Conservation (phyloP, 768 basidiomycete genomes). For the Mrakia frigida region DNA sequence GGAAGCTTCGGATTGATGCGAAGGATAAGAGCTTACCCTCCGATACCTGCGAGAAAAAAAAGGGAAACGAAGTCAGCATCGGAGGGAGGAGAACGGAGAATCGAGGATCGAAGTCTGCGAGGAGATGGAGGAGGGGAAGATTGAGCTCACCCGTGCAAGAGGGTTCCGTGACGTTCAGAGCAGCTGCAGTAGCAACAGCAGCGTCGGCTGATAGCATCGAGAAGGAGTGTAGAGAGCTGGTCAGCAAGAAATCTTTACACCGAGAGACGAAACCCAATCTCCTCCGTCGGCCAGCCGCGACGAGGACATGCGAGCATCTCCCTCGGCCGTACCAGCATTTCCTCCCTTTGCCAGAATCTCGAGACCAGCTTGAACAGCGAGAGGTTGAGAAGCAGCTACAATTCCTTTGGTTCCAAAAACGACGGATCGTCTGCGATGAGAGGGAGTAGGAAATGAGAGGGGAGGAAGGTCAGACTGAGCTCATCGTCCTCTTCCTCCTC, state of each 20-base stretch:
- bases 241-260: not conserved
- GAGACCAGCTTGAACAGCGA: slow-evolving; percentile 83
- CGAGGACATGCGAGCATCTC: slow-evolving; percentile 20
- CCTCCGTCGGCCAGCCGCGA: not conserved
- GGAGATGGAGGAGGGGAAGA: not conserved
- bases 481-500: not conserved
- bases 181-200: slow-evolving; percentile 87
- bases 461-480: not conserved
- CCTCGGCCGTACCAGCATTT: slow-evolving; percentile 67
- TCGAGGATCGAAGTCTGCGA: not conserved
- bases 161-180: slow-evolving; percentile 82
- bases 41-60: slow-evolving; percentile 36
- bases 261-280: not conserved
- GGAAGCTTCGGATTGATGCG: not conserved
- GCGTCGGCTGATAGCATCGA: slow-evolving; percentile 67
- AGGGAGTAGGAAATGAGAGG: not conserved
- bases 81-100: not conserved
- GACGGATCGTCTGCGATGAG: slow-evolving; percentile 12
- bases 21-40: slow-evolving; percentile 29
- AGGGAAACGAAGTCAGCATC: not conserved
- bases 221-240: not conserved
- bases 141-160: slow-evolving; percentile 86
- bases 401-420: slow-evolving; percentile 65
- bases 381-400: slow-evolving; percentile 82
- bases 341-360: slow-evolving; percentile 89